Evolutionary conservation across 2,329 filamentous ascomycete species (phyloP).

Genomic region (Tolypocladium cylindrosporum): DNA sequence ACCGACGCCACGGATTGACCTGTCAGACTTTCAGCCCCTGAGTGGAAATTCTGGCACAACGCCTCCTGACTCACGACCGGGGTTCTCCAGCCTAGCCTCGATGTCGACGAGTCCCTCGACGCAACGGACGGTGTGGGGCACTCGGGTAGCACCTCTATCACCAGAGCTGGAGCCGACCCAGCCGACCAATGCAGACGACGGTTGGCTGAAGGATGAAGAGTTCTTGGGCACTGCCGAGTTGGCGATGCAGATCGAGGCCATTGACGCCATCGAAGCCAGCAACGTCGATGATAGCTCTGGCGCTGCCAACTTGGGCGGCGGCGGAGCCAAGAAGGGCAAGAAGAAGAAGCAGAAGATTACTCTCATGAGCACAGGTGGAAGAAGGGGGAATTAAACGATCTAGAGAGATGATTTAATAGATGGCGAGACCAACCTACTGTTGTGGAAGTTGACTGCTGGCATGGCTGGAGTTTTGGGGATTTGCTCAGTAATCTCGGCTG

Average conservation of each 20-base stretch:
- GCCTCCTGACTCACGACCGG: conserved; percentile 46
- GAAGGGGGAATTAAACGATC: conserved; percentile 28
- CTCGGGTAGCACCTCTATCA: conserved; percentile 53
- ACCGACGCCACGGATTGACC: conserved; percentile 29
- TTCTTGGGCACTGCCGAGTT: conserved; percentile 55
- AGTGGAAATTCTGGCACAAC: conserved; percentile 37
- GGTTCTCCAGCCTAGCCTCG: conserved; percentile 60
- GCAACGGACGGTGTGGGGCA: conserved; percentile 87
- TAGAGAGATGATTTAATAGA: neutral
- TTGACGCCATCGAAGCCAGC: conserved; percentile 28
- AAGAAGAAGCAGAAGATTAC: conserved; percentile 67
- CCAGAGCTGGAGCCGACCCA: conserved; percentile 37
- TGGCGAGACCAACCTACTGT: neutral
- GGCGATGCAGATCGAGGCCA: conserved; percentile 46
- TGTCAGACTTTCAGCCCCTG: conserved; percentile 58
- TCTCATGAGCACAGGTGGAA: conserved; percentile 58
- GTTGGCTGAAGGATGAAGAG: conserved; percentile 77
- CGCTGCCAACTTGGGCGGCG: conserved; percentile 17
- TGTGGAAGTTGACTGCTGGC: neutral
- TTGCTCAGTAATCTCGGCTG: neutral
- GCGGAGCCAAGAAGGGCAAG: conserved; percentile 38
- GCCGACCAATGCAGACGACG: conserved; percentile 49
- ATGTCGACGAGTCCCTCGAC: conserved; percentile 74
- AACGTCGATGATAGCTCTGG: conserved; percentile 5
- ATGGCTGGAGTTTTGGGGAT: neutral